phyloP scores from a whole-genome alignment of 2,329 filamentous ascomycete species.

The Exophiala mesophila region DNA sequence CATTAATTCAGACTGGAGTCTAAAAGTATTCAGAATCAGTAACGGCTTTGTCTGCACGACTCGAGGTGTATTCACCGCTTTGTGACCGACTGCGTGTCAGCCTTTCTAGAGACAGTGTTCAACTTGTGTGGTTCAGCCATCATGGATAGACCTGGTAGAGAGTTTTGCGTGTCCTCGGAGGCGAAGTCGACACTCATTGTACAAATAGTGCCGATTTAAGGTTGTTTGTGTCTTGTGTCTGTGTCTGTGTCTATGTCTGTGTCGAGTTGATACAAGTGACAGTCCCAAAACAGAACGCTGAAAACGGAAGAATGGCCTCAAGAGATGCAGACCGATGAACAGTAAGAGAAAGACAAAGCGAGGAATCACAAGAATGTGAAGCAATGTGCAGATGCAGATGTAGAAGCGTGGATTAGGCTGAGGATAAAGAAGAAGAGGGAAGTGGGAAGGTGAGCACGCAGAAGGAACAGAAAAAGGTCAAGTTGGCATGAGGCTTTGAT shows the following conservation, averaged over 20 bases:
- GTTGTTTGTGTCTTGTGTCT: slow-evolving; percentile 10
- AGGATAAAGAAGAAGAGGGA: background rate
- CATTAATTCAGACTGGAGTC: slow-evolving; percentile 96
- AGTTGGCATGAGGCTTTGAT: background rate
- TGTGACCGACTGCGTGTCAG: slow-evolving; percentile 68
- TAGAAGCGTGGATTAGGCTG: no score
- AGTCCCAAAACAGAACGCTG: slow-evolving; percentile 20
- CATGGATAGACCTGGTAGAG: slow-evolving; percentile 53
- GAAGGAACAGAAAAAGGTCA: background rate
- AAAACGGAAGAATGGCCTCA: slow-evolving; percentile 24
- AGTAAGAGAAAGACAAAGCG: slow-evolving; percentile 1
- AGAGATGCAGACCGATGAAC: slow-evolving; percentile 4
- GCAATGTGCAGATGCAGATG: background rate
- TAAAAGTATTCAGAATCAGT: slow-evolving; percentile 36
- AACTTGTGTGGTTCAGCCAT: slow-evolving; percentile 58
- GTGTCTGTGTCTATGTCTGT: slow-evolving; percentile 19
- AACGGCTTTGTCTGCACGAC: no score
- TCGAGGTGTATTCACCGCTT: slow-evolving; percentile 57
- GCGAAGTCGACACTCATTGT: slow-evolving; percentile 46
- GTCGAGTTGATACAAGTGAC: no score
- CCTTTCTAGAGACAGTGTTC: slow-evolving; percentile 49
- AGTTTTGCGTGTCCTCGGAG: slow-evolving; percentile 63
- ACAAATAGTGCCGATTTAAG: slow-evolving; percentile 3
- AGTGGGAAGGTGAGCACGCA: background rate
- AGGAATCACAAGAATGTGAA: background rate